Conservation (phyloP, 208 protist species). For the Acanthamoeba lenticulata region DNA sequence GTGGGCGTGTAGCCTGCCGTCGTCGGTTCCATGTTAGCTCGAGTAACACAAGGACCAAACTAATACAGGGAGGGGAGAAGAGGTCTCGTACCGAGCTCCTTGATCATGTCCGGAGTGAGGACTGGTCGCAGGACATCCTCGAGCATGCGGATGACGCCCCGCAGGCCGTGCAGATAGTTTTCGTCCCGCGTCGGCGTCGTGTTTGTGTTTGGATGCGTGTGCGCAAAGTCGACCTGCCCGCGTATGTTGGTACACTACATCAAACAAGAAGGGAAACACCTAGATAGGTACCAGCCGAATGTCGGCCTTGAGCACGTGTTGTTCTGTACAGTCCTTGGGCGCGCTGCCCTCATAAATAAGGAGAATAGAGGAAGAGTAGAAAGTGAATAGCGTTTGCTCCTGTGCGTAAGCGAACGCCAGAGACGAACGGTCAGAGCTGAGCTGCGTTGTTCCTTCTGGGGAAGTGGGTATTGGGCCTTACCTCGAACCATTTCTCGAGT, state of each 20-base stretch:
- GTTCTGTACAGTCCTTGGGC: constrained; percentile 16
- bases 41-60: not conserved
- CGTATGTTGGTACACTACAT: not conserved
- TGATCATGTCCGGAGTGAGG: not conserved
- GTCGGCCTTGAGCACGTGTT: constrained; percentile 28
- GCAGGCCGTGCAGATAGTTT: not conserved
- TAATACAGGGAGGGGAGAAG: not conserved
- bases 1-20: not conserved
- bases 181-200: not conserved
- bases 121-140: not conserved
- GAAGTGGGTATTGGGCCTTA: too few species aligned
- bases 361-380: constrained; percentile 51
- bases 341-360: constrained; percentile 43
- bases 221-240: not conserved
- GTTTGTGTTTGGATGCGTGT: not conserved
- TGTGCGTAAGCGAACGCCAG: too few species aligned
- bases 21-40: too few species aligned
- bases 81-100: not conserved
- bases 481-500: constrained; percentile 53
- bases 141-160: not conserved
- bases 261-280: not conserved
- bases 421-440: too few species aligned
- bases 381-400: constrained; percentile 21
- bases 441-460: too few species aligned
- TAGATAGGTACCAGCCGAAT: not conserved